Conservation (phyloP, 352 stramenopile genomes). For the Globisporangium cederbergense region DNA sequence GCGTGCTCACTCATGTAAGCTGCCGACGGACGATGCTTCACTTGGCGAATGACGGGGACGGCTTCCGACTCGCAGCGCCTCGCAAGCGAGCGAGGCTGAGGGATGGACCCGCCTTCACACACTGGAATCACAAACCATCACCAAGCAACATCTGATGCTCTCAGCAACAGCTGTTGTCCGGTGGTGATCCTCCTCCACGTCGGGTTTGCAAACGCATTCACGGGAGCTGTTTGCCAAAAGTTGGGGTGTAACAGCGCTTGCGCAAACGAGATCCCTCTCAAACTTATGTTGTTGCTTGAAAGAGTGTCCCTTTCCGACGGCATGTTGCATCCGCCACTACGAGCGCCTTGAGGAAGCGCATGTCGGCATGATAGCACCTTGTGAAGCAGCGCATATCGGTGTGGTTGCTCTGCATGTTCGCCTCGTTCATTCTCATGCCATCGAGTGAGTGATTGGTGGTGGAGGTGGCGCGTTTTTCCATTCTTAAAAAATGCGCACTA, state of each 20-base stretch:
- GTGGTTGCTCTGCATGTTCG: neutral
- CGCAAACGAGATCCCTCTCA: conserved; percentile 8
- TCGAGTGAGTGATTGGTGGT: neutral
- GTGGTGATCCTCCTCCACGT: conserved; percentile 2
- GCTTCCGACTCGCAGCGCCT: too few relatives aligned
- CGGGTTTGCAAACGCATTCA: neutral
- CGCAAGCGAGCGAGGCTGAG: too few relatives aligned
- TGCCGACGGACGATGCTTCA: too few relatives aligned
- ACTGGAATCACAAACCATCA: neutral
- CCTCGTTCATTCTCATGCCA: neutral
- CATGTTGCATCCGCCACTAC: neutral
- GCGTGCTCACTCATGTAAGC: too few relatives aligned
- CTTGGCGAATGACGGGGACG: too few relatives aligned
- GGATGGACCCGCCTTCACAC: neutral
- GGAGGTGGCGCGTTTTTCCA: neutral
- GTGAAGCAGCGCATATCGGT: neutral
- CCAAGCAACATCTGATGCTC: neutral
- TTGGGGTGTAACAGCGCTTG: neutral
- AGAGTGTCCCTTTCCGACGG: neutral
- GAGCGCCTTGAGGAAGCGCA: too few relatives aligned
- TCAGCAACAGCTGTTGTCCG: neutral
- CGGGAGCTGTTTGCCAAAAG: too few relatives aligned
- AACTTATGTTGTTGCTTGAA: neutral
- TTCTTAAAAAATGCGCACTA: neutral
- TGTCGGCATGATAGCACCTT: too few relatives aligned